Conservation (phyloP, 169 alveolate species). For the Cryptosporidium meleagridis region DNA sequence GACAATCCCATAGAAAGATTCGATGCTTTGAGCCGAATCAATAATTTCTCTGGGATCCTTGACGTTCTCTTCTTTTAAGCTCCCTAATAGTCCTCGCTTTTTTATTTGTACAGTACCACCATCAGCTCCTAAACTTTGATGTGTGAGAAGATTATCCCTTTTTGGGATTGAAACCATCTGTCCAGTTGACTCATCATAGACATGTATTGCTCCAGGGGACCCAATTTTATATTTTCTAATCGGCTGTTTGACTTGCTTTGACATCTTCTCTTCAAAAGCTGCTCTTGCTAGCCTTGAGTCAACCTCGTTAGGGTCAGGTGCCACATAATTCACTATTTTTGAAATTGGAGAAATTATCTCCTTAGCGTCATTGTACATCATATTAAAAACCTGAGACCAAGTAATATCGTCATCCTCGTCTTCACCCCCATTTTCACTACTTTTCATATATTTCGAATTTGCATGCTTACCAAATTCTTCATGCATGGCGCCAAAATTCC, state of each 20-base stretch:
- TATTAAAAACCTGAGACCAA: constrained; percentile 58
- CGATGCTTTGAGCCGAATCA: constrained; percentile 14
- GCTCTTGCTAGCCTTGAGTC: constrained; percentile 42
- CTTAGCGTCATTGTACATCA: constrained; percentile 68
- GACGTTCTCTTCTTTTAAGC: constrained; percentile 25
- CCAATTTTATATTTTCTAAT: constrained; percentile 50
- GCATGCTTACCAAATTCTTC: constrained; percentile 22
- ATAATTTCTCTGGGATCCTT: constrained; percentile 40
- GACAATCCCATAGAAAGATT: constrained; percentile 1
- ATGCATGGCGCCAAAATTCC: constrained; percentile 27
- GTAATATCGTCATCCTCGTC: constrained; percentile 60
- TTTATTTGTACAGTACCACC: background rate
- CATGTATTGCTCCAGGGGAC: constrained; percentile 29
- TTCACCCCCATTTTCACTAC: background rate
- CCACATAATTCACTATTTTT: constrained; percentile 36
- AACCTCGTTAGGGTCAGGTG: constrained; percentile 62
- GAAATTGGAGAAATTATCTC: constrained; percentile 31
- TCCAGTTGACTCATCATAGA: constrained; percentile 20
- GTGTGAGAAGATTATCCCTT: background rate
- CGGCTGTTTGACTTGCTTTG: constrained; percentile 11
- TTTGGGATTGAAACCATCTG: constrained; percentile 23
- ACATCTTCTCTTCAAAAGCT: constrained; percentile 54
- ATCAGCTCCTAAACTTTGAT: background rate
- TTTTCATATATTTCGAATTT: constrained; percentile 31
- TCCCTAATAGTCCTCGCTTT: constrained; percentile 17